Evolutionary conservation across 768 basidiomycete genomes (phyloP).

Genomic region (Macrolepiota dolichaula): DNA sequence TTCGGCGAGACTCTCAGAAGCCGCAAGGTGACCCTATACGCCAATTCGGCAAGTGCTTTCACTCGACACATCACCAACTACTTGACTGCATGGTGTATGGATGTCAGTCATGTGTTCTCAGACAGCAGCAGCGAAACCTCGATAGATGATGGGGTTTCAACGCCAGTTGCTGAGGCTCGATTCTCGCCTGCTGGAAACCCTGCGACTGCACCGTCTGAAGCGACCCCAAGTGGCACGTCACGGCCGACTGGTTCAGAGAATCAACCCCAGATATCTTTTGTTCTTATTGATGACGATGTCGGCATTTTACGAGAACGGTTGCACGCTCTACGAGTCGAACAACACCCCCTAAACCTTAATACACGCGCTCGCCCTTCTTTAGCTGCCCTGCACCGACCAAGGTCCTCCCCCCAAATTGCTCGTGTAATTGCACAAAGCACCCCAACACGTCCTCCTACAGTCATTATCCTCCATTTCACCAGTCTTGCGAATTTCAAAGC

Average conservation of each 20-base stretch:
- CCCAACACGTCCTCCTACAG: slow-evolving; percentile 14
- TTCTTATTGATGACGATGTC: slow-evolving; percentile 93
- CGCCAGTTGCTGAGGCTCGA: slow-evolving; percentile 1
- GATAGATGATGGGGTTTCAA: neutral
- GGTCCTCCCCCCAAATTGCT: slow-evolving; percentile 79
- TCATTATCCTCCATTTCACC: slow-evolving; percentile 86
- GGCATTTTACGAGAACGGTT: slow-evolving; percentile 74
- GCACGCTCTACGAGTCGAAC: slow-evolving; percentile 59
- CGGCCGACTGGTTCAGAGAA: slow-evolving; percentile 14
- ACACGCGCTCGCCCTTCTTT: slow-evolving; percentile 58
- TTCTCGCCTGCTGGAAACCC: neutral
- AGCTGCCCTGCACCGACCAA: slow-evolving; percentile 63
- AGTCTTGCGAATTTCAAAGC: slow-evolving; percentile 85
- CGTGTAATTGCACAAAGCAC: slow-evolving; percentile 43
- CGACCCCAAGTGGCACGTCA: slow-evolving; percentile 19
- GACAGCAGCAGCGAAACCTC: slow-evolving; percentile 33
- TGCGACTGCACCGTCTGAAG: slow-evolving; percentile 11
- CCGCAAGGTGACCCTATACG: slow-evolving; percentile 80
- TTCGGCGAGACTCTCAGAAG: slow-evolving; percentile 85
- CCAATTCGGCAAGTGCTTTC: slow-evolving; percentile 83
- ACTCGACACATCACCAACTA: slow-evolving; percentile 92
- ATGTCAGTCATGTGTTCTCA: slow-evolving; percentile 75
- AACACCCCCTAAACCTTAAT: slow-evolving; percentile 29
- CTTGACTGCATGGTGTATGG: slow-evolving; percentile 93
- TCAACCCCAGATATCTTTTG: slow-evolving; percentile 45